Evolutionary conservation across 352 stramenopile species (phyloP).

Genomic region (Phytopythium ostracodes): DNA sequence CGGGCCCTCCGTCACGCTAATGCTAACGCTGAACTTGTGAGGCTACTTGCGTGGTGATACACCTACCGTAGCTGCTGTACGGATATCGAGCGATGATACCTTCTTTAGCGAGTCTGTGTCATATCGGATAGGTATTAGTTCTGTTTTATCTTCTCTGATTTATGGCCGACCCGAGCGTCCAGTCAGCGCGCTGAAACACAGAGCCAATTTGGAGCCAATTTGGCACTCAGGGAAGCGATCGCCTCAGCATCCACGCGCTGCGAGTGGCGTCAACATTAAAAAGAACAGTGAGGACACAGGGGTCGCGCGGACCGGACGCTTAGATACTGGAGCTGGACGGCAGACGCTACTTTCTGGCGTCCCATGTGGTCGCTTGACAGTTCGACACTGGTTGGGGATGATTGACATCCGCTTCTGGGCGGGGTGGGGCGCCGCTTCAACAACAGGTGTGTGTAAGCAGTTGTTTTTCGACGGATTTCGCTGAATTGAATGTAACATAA

Average conservation of each 20-base stretch:
- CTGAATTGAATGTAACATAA: no score
- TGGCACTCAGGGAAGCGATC: no score
- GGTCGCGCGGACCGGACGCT: background rate
- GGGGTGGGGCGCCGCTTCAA: background rate
- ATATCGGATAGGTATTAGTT: no score
- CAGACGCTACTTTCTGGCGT: slow-evolving; percentile 1
- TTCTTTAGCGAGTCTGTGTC: background rate
- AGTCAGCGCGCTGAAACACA: background rate
- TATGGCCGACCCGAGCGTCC: background rate
- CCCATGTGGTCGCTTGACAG: background rate
- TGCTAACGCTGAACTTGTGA: no score
- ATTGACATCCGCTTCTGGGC: background rate
- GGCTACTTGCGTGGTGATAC: background rate
- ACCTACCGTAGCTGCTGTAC: background rate
- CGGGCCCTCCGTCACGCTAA: no score
- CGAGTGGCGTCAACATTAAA: background rate
- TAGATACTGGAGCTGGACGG: background rate
- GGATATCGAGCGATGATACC: no score
- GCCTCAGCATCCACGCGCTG: no score
- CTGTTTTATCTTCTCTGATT: background rate
- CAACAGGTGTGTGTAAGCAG: background rate
- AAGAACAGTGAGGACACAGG: no score
- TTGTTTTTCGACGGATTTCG: background rate
- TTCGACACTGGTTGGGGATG: no score
- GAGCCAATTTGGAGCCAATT: background rate